phyloP scores from a whole-genome alignment of 805 yeast species.

The Candida sanyiensis region DNA sequence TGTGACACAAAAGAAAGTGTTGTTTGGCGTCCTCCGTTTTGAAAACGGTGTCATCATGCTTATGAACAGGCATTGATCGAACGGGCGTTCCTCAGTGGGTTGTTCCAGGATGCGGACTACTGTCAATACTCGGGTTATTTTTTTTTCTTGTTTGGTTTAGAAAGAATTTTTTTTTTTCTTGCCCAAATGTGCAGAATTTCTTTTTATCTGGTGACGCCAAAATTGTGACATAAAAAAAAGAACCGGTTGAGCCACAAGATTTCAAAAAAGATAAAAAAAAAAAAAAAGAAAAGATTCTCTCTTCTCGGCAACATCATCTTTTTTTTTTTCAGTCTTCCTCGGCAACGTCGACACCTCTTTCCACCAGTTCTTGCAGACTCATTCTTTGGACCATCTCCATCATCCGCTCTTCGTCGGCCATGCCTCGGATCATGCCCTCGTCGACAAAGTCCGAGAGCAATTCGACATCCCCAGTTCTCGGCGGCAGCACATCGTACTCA shows the following conservation, averaged over 20 bases:
- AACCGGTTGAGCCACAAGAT: not conserved
- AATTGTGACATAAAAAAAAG: conserved; percentile 3
- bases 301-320: not conserved
- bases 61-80: too few species aligned
- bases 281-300: too few species aligned
- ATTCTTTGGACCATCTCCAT: conserved; percentile 25
- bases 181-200: not conserved
- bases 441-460: conserved; percentile 30
- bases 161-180: not conserved
- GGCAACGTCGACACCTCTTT: conserved; percentile 1
- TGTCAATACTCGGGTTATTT: not conserved
- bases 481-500: conserved; percentile 74
- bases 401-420: conserved; percentile 24
- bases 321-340: too few species aligned
- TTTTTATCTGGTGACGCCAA: not conserved
- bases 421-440: conserved; percentile 15
- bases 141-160: not conserved
- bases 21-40: too few species aligned
- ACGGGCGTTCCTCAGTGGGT: not conserved
- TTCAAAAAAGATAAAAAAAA: too few species aligned
- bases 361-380: conserved; percentile 22
- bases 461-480: conserved; percentile 40
- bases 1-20: too few species aligned
- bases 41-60: too few species aligned
- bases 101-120: not conserved